Evolutionary conservation across 2,329 filamentous ascomycete species (phyloP).

Genomic region (Pestalotiopsis sp.): DNA sequence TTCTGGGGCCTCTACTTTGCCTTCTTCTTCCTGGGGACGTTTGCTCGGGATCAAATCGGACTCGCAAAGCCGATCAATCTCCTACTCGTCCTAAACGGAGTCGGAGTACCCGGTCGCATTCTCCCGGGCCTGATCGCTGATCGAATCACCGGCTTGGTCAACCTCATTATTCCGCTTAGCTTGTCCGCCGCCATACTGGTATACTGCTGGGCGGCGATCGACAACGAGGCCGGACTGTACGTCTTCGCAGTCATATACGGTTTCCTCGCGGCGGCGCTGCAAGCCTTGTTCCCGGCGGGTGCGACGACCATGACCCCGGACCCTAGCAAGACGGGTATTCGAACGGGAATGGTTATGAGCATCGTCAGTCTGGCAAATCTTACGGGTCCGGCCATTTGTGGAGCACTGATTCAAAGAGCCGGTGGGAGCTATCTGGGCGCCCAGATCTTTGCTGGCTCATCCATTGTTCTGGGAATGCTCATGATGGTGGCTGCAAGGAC

Average conservation of each 20-base stretch:
- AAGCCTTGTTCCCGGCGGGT: slow-evolving; percentile 14
- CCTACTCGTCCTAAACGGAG: slow-evolving; percentile 44
- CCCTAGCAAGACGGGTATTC: slow-evolving; percentile 12
- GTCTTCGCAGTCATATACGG: slow-evolving; percentile 17
- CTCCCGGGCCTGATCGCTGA: slow-evolving; percentile 46
- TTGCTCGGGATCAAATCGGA: slow-evolving; percentile 39
- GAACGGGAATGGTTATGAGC: slow-evolving; percentile 15
- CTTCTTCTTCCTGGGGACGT: slow-evolving; percentile 48
- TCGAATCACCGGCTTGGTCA: slow-evolving; percentile 49
- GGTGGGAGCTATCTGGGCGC: slow-evolving; percentile 12
- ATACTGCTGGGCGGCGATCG: slow-evolving; percentile 31
- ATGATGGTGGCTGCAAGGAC: slow-evolving; percentile 12
- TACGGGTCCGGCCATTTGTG: slow-evolving; percentile 14
- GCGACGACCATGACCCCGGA: slow-evolving; percentile 17
- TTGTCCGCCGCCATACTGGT: slow-evolving; percentile 23
- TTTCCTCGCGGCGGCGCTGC: slow-evolving; percentile 14
- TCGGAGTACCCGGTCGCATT: slow-evolving; percentile 45
- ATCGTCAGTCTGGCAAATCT: slow-evolving; percentile 15
- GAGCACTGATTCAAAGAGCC: slow-evolving; percentile 9
- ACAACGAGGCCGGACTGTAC: slow-evolving; percentile 23
- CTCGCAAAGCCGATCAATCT: slow-evolving; percentile 40
- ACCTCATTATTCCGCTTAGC: slow-evolving; percentile 43
- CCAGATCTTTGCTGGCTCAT: slow-evolving; percentile 12
- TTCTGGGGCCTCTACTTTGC: slow-evolving; percentile 49
- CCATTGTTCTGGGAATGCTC: slow-evolving; percentile 13